These are phyloP conservation scores for Colletotrichum aenigma DNA, from an alignment of 2,329 filamentous ascomycete species.

Conservation along the genomic window DNA sequence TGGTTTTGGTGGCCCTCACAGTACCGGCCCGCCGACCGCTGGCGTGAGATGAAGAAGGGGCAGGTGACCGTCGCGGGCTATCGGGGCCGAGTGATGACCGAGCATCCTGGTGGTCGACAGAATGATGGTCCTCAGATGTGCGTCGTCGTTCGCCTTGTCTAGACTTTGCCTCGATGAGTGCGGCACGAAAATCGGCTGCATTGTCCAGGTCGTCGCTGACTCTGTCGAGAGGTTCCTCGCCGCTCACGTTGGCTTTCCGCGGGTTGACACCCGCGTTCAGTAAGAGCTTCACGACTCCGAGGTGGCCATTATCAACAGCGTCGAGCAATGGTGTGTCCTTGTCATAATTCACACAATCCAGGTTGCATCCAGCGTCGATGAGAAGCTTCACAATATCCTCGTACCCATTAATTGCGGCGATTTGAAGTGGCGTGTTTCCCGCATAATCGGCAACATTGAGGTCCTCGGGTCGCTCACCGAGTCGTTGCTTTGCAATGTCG, in stretches of 20 bases:
- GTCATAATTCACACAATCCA: constrained; percentile 79
- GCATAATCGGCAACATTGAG: constrained; percentile 91
- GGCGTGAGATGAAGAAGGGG: constrained; percentile 37
- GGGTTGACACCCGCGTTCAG: constrained; percentile 90
- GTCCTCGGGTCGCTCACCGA: constrained; percentile 83
- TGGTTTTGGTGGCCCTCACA: constrained; percentile 66
- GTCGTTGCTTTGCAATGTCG: constrained; percentile 75
- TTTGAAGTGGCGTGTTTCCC: constrained; percentile 94
- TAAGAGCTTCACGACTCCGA: constrained; percentile 85
- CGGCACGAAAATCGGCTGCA: constrained; percentile 76
- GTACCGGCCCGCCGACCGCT: constrained; percentile 57
- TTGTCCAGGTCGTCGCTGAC: constrained; percentile 78
- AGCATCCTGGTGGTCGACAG: constrained; percentile 49
- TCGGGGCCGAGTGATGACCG: constrained; percentile 60
- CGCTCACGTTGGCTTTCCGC: constrained; percentile 87
- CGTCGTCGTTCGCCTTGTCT: constrained; percentile 57
- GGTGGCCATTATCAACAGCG: constrained; percentile 92
- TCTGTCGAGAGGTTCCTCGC: constrained; percentile 88
- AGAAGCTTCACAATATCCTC: constrained; percentile 87
- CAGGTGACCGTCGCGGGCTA: constrained; percentile 63
- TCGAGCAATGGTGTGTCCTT: constrained; percentile 95
- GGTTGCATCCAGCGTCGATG: constrained; percentile 81
- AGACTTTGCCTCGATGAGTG: constrained; percentile 65
- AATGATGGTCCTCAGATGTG: constrained; percentile 63
- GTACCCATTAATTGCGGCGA: constrained; percentile 86